These are phyloP conservation scores for Chrysopogon serrulatus DNA, from an alignment of 176 grass and related monocot species.

Conservation along the genomic window DNA sequence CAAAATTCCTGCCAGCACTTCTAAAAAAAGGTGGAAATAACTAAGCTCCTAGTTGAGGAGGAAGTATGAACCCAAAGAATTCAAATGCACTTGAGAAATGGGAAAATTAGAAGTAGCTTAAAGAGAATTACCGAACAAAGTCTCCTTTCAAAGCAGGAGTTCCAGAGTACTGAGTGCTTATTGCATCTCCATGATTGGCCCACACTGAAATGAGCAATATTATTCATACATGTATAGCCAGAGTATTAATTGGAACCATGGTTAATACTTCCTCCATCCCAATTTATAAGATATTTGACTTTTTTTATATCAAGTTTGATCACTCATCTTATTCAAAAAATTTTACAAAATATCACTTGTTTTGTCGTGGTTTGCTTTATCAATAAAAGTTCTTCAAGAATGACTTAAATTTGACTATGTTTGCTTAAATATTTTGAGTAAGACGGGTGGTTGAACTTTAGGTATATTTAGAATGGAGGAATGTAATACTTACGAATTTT, in stretches of 20 bases:
- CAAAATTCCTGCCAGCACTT: too few relatives aligned
- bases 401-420: too few relatives aligned
- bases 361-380: too few relatives aligned
- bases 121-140: conserved; percentile 75
- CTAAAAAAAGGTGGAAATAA: not conserved
- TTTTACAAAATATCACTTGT: too few relatives aligned
- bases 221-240: not conserved
- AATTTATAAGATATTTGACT: too few relatives aligned
- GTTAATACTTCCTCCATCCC: not conserved
- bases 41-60: not conserved
- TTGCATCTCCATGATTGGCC: conserved; percentile 97
- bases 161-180: conserved; percentile 96
- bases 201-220: conserved; percentile 59
- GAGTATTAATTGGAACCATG: not conserved
- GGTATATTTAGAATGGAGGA: too few relatives aligned
- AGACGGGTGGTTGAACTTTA: too few relatives aligned
- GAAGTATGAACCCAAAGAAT: not conserved
- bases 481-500: conserved; percentile 75
- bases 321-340: too few relatives aligned
- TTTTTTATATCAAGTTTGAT: too few relatives aligned
- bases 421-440: too few relatives aligned
- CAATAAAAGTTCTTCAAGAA: too few relatives aligned
- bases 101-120: not conserved
- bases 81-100: not conserved
- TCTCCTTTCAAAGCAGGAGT: conserved; percentile 97